Evolutionary conservation across 352 stramenopile species (phyloP), one percentile per base, ranked within the genome.

Genomic region (Halophytophthora batemanensis): DNA sequence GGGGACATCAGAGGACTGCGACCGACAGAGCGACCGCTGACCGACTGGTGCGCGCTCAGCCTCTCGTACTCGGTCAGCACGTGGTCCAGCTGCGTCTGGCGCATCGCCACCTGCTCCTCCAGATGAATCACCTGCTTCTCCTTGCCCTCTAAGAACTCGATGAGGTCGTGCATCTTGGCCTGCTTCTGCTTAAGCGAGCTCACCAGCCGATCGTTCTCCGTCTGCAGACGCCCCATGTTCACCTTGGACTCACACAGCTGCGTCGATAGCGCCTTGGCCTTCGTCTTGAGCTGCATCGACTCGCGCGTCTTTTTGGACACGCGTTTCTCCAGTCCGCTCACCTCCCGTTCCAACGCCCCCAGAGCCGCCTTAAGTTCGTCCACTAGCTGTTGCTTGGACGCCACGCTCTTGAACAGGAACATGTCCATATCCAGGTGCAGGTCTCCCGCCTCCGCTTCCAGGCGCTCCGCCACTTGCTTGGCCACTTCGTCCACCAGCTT

Each of bases 401-500:
- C 61, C 13, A 84, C 71, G 45, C 74, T 87, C 59, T 78, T 80
- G 59, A 88, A 90, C 34, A 90, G 52, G 50, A 88, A 83, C 71
- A 84, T 82, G 44, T 90, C 75, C 51, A 90, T 53, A 29, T 90
- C 64, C 15, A 90, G 55, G 21, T 71, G 60, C 1, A 86, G 59
- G 10, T 60, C 59, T 3, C 73, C 67, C 4, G 58, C 34, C 0
- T 52, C 64, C 18, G 57, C 61, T 40, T 79, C 66, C 38, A 88
- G 55, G 34, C 87, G 73, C 51, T 86, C 58, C 23, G 66, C 61
- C 36, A 88, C 77, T 46, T 76, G 75, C 38, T 75, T 74, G 18
- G 74, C 75, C 37, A 92, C 82, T 49, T 92, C 78, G 14, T 87
- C 77, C 14, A 90, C 64, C 4, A 92, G 68, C 50, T 84, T 87